A percentile compares a stretch with the other conserved stretches of the same genome.
These are phyloP conservation scores for Lactifluus rugatus DNA, from an alignment of 768 basidiomycete species.

Conservation along the genomic window DNA sequence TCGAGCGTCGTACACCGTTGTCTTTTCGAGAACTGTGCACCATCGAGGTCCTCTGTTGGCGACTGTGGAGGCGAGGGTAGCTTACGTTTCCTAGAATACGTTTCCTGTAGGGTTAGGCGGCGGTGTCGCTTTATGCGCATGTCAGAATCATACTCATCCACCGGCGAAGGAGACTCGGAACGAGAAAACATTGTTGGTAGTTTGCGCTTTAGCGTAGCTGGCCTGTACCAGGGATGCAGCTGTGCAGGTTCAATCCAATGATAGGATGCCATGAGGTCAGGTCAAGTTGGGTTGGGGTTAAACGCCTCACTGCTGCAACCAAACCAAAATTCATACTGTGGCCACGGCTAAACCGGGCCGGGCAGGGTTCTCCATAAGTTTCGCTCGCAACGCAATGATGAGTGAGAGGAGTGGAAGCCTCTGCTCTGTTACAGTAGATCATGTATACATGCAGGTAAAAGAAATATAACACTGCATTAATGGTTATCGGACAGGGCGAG, in stretches of 20 bases:
- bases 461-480: not conserved
- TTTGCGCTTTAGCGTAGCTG: slow-evolving; percentile 35
- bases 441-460: not conserved
- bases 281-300: too few species aligned
- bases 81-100: slow-evolving; percentile 2
- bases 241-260: slow-evolving; percentile 28
- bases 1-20: slow-evolving; percentile 15
- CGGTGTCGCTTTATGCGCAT: slow-evolving; percentile 9
- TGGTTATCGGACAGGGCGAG: not conserved
- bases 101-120: not conserved
- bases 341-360: not conserved
- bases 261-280: slow-evolving; percentile 23
- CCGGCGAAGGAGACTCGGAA: not conserved
- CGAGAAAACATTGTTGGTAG: slow-evolving; percentile 8
- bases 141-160: slow-evolving; percentile 5
- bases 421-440: not conserved
- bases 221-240: slow-evolving; percentile 38
- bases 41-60: not conserved
- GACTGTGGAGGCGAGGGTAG: slow-evolving; percentile 11
- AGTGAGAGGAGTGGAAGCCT: not conserved
- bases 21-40: slow-evolving; percentile 2
- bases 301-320: too few species aligned
- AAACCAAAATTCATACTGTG: too few species aligned
- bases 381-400: too few species aligned
- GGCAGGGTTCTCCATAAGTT: too few species aligned